Evolutionary conservation across 2,329 filamentous ascomycete genomes (phyloP).

Genomic region (Diaporthe sp.): DNA sequence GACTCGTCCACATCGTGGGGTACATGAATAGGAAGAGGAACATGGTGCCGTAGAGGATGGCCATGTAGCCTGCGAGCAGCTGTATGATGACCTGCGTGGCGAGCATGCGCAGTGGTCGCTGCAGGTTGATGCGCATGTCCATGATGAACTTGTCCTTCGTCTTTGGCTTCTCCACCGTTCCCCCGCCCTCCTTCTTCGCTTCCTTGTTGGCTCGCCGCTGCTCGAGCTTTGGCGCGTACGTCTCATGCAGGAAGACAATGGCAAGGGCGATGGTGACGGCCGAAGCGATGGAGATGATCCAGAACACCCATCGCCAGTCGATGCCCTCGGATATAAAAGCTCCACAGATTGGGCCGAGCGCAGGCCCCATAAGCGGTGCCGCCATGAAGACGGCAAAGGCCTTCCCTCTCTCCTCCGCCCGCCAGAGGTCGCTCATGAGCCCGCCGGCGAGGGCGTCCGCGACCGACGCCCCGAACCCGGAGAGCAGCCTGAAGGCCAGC

Average conservation of each 20-base stretch:
- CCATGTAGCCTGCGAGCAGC: slow-evolving; percentile 63
- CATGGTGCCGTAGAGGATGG: slow-evolving; percentile 62
- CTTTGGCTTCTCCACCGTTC: neutral
- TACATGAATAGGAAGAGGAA: slow-evolving; percentile 63
- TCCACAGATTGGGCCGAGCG: slow-evolving; percentile 75
- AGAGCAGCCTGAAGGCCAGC: slow-evolving; percentile 15
- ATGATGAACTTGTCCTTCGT: neutral
- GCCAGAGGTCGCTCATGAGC: slow-evolving; percentile 62
- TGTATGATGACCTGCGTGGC: slow-evolving; percentile 67
- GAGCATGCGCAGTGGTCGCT: slow-evolving; percentile 57
- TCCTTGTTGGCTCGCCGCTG: neutral
- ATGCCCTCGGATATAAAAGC: slow-evolving; percentile 75
- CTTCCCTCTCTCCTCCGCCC: slow-evolving; percentile 70
- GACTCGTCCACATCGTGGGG: slow-evolving; percentile 59
- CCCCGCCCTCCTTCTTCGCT: neutral
- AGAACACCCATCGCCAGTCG: slow-evolving; percentile 81
- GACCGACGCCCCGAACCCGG: slow-evolving; percentile 1
- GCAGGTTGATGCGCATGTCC: slow-evolving; percentile 48
- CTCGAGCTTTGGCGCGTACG: slow-evolving; percentile 70
- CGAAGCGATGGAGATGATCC: slow-evolving; percentile 70
- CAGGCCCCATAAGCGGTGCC: slow-evolving; percentile 75
- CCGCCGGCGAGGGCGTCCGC: slow-evolving; percentile 26
- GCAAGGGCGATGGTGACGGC: slow-evolving; percentile 68
- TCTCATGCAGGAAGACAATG: slow-evolving; percentile 73
- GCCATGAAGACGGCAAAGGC: slow-evolving; percentile 72